Evolutionary conservation across 352 stramenopile species (phyloP), one percentile per base, ranked within the genome.

Genomic region (Phytophthora sp.): DNA sequence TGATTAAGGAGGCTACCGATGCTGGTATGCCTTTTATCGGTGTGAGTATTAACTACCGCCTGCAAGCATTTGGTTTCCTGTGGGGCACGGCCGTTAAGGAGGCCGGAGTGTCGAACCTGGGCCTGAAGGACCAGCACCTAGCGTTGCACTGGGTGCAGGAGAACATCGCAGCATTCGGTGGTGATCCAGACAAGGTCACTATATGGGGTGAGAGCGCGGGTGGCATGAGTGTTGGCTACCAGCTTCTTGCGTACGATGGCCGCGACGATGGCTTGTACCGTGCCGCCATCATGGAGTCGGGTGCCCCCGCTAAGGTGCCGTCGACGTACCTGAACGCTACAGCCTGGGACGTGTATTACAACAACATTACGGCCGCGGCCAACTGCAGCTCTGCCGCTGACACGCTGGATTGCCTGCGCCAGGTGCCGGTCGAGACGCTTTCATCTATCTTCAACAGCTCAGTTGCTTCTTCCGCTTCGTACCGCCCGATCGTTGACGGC

Each of bases 61-160:
- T 79, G 8, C 24, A 58, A 9, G 63, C 35, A 0, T 73, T 81
- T 34, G 72, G 72, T 0, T 81, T 77, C 61, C 4, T 81, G 28
- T 72, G 41, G 53, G 49, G 58, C 0, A 61, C 39, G 2, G 51
- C 31, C 4, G 72, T 67, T 4, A 42, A 70, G 18, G 64, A 87
- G 41, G 82, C 82, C 0, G 57, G 82, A 1, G 73, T 72, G 44
- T 76, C 83, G 3, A 97, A 97, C 44, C 88, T 91, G 44, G 87
- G 85, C 0, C 50, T 97, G 18, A 79, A 91, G 54, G 91, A 97
- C 69, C 91, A 97, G 61, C 61, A 71, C 12, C 63, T 91, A 4
- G 88, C 80, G 1, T 38, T 97, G 44, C 77, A 91, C 64, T 97
- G 85, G 59, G 59, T 68, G 8, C 31, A 56, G 15, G 59, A 68